These are phyloP conservation scores for Neofusicoccum cordaticola DNA, from an alignment of 2,329 filamentous ascomycete species.

Conservation along the genomic window DNA sequence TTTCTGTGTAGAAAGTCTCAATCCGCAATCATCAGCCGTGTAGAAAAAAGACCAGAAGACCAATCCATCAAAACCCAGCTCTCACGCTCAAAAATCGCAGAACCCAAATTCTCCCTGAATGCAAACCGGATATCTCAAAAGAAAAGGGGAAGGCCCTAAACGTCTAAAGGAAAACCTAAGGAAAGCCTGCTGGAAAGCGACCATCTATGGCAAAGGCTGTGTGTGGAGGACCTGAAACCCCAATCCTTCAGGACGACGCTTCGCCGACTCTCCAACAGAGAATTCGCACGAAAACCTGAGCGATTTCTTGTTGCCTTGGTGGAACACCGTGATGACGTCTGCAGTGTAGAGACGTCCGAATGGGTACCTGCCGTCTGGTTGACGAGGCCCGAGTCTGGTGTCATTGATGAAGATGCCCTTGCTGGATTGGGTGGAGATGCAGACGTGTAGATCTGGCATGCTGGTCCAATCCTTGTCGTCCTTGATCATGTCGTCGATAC, in stretches of 20 bases:
- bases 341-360: slow-evolving; percentile 72
- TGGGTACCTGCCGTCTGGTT: slow-evolving; percentile 49
- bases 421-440: slow-evolving; percentile 79
- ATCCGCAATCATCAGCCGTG: background rate
- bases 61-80: background rate
- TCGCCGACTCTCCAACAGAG: slow-evolving; percentile 37
- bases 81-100: background rate
- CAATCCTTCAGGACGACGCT: slow-evolving; percentile 8
- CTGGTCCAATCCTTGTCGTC: slow-evolving; percentile 54
- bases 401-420: slow-evolving; percentile 76
- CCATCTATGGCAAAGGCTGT: background rate
- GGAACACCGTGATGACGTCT: slow-evolving; percentile 73
- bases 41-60: background rate
- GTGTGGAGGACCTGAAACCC: background rate
- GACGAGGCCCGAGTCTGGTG: slow-evolving; percentile 58
- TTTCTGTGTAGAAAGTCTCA: background rate
- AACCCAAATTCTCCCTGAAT: background rate
- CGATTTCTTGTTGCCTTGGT: slow-evolving; percentile 38
- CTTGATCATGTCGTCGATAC: slow-evolving; percentile 56
- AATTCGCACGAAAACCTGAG: slow-evolving; percentile 46
- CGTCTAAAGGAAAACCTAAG: background rate
- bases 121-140: background rate
- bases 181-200: background rate
- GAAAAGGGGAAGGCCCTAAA: background rate
- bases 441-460: slow-evolving; percentile 58